Conservation (phyloP, 176 grass and related monocot species). For the Carex littledalei region DNA sequence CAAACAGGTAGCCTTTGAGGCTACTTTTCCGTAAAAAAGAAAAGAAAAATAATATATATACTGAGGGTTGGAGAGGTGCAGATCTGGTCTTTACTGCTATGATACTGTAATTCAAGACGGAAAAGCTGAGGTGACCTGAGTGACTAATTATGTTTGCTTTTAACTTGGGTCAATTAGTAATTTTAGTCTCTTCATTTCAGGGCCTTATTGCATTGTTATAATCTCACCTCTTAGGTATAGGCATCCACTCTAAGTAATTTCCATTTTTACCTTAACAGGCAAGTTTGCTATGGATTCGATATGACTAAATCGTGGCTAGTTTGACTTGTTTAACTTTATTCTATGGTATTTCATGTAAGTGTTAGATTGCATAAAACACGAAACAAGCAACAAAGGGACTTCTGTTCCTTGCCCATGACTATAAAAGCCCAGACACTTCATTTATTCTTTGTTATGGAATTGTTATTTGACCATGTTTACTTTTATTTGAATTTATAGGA, state of each 20-base stretch:
- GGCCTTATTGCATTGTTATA: not conserved
- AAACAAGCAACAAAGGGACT: not conserved
- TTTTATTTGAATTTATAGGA: slow-evolving; percentile 41
- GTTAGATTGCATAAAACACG: not conserved
- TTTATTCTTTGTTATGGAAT: not conserved
- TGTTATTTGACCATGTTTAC: not conserved
- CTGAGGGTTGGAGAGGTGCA: not conserved
- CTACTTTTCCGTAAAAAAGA: not conserved
- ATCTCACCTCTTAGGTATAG: not conserved
- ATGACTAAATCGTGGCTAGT: not conserved
- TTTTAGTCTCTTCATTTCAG: not conserved
- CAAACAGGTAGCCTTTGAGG: not conserved
- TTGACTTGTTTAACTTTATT: not conserved
- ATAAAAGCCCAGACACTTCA: not conserved
- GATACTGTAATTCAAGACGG: not conserved
- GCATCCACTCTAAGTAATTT: not conserved
- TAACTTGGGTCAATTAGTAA: not conserved
- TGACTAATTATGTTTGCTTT: not conserved
- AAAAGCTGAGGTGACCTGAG: not conserved
- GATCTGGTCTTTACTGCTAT: not conserved
- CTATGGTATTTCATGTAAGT: not conserved
- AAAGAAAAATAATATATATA: not conserved
- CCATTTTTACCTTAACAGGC: not conserved
- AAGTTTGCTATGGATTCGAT: not conserved
- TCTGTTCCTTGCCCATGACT: not conserved